Evolutionary conservation across 1,284 basidiomycete species (phyloP).

Genomic region (Flammula alnicola): DNA sequence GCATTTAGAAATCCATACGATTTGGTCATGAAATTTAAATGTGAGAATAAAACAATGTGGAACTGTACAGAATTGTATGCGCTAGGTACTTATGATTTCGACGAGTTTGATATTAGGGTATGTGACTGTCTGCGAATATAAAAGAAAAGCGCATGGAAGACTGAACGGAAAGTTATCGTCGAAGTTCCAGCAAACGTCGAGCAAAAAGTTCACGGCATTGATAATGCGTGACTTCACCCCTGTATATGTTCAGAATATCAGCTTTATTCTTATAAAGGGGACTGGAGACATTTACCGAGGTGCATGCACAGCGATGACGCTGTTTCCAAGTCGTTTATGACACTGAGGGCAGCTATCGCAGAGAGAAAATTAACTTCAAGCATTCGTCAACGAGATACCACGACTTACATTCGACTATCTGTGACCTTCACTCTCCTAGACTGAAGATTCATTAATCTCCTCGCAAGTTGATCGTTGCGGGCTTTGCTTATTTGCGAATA

Average conservation of each 20-base stretch:
- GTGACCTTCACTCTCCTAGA: conserved; percentile 87
- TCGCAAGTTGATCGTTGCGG: conserved; percentile 74
- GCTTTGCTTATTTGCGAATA: conserved; percentile 72
- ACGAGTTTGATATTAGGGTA: too few species aligned
- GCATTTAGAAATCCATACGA: too few species aligned
- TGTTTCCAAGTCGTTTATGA: conserved; percentile 92
- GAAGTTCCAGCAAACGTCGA: conserved; percentile 51
- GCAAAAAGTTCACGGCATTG: conserved; percentile 89
- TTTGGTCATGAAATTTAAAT: too few species aligned
- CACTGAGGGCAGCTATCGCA: conserved; percentile 92
- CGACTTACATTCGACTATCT: conserved; percentile 82
- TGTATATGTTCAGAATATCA: conserved; percentile 34
- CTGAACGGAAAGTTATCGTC: conserved; percentile 26
- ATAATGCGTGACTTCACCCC: conserved; percentile 93
- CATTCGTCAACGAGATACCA: conserved; percentile 30
- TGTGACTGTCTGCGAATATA: too few species aligned
- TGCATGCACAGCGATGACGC: conserved; percentile 92
- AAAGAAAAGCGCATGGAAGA: too few species aligned
- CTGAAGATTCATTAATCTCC: conserved; percentile 77
- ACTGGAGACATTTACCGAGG: conserved; percentile 60
- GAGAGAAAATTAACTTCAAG: conserved; percentile 4
- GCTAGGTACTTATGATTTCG: too few species aligned
- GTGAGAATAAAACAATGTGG: too few species aligned
- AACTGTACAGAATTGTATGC: too few species aligned
- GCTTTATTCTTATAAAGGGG: conserved; percentile 8